Conservation (phyloP, 805 yeast species). For the Deakozyma indianensis region DNA sequence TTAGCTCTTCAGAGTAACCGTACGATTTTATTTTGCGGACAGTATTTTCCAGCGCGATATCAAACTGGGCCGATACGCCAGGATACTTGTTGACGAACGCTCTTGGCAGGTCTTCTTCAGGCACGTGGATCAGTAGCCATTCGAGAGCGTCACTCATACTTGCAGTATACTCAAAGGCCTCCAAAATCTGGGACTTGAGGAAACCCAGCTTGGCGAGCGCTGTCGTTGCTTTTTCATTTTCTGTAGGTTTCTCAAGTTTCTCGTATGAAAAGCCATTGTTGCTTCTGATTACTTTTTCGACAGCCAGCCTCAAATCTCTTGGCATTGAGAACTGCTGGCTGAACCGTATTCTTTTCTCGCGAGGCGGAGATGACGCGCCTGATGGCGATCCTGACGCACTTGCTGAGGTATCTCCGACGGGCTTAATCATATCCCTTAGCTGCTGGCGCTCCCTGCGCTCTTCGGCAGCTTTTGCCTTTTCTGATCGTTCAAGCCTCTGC, state of each 20-base stretch:
- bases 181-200: conserved; percentile 50
- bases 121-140: conserved; percentile 77
- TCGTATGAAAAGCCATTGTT: conserved; percentile 30
- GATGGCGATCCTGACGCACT: not conserved
- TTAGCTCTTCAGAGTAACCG: conserved; percentile 60
- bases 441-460: conserved; percentile 5
- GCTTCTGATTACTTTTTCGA: conserved; percentile 42
- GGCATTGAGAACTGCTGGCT: conserved; percentile 30
- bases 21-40: conserved; percentile 44
- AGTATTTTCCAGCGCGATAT: conserved; percentile 40
- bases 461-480: conserved; percentile 4
- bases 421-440: conserved; percentile 8
- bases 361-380: not conserved
- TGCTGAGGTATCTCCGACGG: not conserved
- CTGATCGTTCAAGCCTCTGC: conserved; percentile 26
- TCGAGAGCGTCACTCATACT: conserved; percentile 42
- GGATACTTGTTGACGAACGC: conserved; percentile 19
- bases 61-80: conserved; percentile 23
- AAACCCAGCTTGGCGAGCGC: conserved; percentile 45
- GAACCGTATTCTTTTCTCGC: conserved; percentile 1
- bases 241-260: conserved; percentile 10
- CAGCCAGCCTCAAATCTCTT: conserved; percentile 42
- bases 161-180: conserved; percentile 44
- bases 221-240: conserved; percentile 7
- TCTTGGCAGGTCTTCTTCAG: conserved; percentile 83